Conservation (phyloP, 441 rosid genomes). For the Hura crepitans region DNA sequence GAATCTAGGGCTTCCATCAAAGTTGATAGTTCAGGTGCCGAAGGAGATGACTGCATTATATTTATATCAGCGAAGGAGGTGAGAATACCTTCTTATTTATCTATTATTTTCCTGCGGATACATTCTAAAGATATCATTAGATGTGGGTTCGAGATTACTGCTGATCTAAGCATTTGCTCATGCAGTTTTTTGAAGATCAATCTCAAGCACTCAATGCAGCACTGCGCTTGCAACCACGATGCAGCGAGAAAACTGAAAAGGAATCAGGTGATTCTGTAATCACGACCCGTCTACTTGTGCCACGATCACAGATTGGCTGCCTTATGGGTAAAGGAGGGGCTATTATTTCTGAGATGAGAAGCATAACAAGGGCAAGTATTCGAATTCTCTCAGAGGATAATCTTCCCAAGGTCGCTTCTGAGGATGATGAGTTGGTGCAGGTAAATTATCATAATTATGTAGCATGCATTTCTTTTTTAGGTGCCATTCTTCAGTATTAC, state of each 20-base stretch:
- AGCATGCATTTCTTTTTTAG: neutral
- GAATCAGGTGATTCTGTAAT: slow-evolving; percentile 79
- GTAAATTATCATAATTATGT: slow-evolving; percentile 32
- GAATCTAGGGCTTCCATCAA: slow-evolving; percentile 78
- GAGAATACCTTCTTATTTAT: slow-evolving; percentile 11
- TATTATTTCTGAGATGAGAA: slow-evolving; percentile 90
- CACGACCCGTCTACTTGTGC: slow-evolving; percentile 91
- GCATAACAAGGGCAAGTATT: slow-evolving; percentile 76
- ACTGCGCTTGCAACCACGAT: slow-evolving; percentile 78
- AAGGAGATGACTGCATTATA: slow-evolving; percentile 82
- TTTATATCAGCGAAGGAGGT: slow-evolving; percentile 87
- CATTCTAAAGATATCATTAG: neutral
- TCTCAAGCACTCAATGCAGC: slow-evolving; percentile 89
- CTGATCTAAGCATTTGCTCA: slow-evolving; percentile 11
- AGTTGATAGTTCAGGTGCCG: slow-evolving; percentile 81
- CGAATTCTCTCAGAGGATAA: slow-evolving; percentile 79
- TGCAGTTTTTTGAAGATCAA: slow-evolving; percentile 74
- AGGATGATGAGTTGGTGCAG: slow-evolving; percentile 98
- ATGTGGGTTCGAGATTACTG: slow-evolving; percentile 12
- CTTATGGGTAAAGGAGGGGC: slow-evolving; percentile 97
- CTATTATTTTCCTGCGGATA: neutral
- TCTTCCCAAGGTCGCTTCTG: slow-evolving; percentile 87
- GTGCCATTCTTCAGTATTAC: neutral
- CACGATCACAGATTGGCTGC: slow-evolving; percentile 93
- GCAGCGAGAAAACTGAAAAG: slow-evolving; percentile 91